Evolutionary conservation across 306 rosid species (phyloP), one percentile per base, ranked within the genome.

Genomic region (Benincasa hispida): DNA sequence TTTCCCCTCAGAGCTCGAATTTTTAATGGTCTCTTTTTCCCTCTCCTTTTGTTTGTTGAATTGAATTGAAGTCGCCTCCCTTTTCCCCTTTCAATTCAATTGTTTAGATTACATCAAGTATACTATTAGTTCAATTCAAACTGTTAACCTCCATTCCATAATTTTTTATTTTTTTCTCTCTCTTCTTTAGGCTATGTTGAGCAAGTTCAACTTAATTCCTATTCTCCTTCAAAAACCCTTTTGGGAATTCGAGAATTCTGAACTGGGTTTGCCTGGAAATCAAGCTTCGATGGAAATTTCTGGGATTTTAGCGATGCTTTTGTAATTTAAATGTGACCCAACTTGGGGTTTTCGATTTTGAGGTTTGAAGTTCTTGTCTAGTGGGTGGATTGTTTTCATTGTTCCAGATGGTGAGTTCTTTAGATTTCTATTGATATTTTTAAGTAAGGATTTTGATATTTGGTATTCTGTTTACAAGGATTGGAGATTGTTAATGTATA

Each of bases 401-500:
- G 74, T 39, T 67, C 53, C n/a, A n/a, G 53, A 28, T 21, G 54
- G 32, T 67, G 74, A 41, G 3, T 39, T 42, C 21, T 8, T 19
- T 41, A 14, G 74, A 12, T 21, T 37, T 67, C 42, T 24, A 14
- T 25, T 25, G 24, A 72, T 72, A 3, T 27, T 25, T 45, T 42
- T 56, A 45, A 45, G 21, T 17, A 21, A 27, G 76, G 55, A 54
- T 35, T 53, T 25, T 21, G 47, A 45, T 81, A 10, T 19, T 74
- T 57, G 50, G 35, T 22, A 21, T 69, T 41, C n/a, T 14, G 35
- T 69, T 42, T 76, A 18, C 19, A 42, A 10, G 68, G 35, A 55
- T 76, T 35, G 11, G 67, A 67, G 59, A 60, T 24, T 70, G 30
- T 75, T 74, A 75, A 77, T 66, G 77, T 30, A 50, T 76, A 15